A percentile compares a stretch with the other conserved stretches of the same genome.
Conservation (phyloP, 1,139 yeast species). For the Debaryomyces subglobosus region DNA sequence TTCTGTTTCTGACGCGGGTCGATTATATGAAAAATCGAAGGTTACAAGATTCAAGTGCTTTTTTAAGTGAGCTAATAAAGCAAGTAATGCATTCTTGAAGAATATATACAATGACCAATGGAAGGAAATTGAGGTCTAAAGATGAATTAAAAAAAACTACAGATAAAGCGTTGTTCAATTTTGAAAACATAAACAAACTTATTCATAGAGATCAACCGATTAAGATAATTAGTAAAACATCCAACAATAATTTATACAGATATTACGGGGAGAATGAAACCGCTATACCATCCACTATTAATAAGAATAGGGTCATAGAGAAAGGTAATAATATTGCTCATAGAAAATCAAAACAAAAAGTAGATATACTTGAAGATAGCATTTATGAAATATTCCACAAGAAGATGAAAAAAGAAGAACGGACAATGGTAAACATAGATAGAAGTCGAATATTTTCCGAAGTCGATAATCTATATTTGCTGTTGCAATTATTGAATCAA, state of each 20-base stretch:
- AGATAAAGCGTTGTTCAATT: slow-evolving; percentile 28
- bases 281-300: slow-evolving; percentile 10
- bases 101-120: slow-evolving; percentile 9
- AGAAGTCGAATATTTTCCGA: slow-evolving; percentile 52
- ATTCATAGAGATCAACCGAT: slow-evolving; percentile 28
- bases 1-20: neutral
- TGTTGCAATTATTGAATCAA: slow-evolving; percentile 48
- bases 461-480: slow-evolving; percentile 51
- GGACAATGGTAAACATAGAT: slow-evolving; percentile 62
- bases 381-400: slow-evolving; percentile 55
- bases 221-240: slow-evolving; percentile 11
- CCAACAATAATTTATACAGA: slow-evolving; percentile 14
- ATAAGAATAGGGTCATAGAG: slow-evolving; percentile 12
- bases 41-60: neutral
- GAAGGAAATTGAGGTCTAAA: slow-evolving; percentile 17
- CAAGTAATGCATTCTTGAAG: neutral
- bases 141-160: slow-evolving; percentile 9
- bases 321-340: slow-evolving; percentile 20
- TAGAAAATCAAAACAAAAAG: slow-evolving; percentile 21
- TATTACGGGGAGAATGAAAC: slow-evolving; percentile 15
- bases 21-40: neutral
- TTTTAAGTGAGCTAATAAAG: neutral
- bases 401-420: slow-evolving; percentile 68
- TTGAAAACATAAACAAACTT: slow-evolving; percentile 33
- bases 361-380: slow-evolving; percentile 51